phyloP scores from a whole-genome alignment of 495 filamentous ascomycete genomes.

The Penicillium cinerascens region DNA sequence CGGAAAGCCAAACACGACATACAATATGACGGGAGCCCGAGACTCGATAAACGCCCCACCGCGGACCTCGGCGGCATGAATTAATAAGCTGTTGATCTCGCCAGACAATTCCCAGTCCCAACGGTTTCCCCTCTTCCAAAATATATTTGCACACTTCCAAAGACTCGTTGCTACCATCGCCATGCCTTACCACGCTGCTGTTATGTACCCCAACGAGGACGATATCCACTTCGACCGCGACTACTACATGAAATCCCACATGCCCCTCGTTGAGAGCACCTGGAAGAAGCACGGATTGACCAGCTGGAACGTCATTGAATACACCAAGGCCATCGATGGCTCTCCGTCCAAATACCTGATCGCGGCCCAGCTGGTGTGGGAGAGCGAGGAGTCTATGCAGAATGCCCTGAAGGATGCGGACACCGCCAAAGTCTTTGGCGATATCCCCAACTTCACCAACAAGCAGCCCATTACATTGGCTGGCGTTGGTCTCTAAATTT shows the following conservation, averaged over 20 bases:
- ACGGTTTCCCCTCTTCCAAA: not conserved
- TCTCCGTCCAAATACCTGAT: constrained; percentile 17
- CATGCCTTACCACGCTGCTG: constrained; percentile 18
- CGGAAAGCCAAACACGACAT: too few species aligned
- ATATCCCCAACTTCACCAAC: constrained; percentile 31
- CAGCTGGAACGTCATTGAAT: constrained; percentile 21
- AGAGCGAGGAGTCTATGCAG: constrained; percentile 20
- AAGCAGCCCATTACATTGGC: constrained; percentile 21
- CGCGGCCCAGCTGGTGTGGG: constrained; percentile 18
- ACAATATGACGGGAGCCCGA: too few species aligned
- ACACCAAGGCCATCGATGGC: constrained; percentile 15
- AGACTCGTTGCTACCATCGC: not conserved
- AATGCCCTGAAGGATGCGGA: constrained; percentile 7
- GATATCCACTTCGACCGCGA: constrained; percentile 21
- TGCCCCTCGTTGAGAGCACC: constrained; percentile 21
- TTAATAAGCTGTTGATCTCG: too few species aligned
- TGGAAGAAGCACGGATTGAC: constrained; percentile 21
- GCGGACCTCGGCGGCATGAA: too few species aligned
- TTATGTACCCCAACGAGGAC: constrained; percentile 25
- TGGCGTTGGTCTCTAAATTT: constrained; percentile 8
- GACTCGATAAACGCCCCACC: too few species aligned
- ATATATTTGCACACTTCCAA: not conserved
- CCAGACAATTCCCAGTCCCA: too few species aligned
- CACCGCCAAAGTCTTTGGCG: constrained; percentile 16
- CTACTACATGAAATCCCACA: constrained; percentile 28